phyloP scores from a whole-genome alignment of 2,329 filamentous ascomycete genomes.

The Pseudofabraea citricarpa region DNA sequence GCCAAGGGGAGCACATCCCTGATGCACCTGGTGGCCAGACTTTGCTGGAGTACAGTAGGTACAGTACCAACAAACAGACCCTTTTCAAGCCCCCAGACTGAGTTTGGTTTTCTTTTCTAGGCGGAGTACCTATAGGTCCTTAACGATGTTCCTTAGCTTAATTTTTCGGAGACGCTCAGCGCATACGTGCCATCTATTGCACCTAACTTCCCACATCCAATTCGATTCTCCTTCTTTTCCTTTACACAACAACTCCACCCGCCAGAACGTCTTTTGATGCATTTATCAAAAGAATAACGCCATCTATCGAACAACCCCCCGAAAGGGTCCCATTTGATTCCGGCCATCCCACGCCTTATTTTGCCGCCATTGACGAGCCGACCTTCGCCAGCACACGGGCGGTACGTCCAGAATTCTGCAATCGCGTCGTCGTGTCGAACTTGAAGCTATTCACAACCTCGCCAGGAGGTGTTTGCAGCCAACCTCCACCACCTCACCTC shows the following conservation, averaged over 20 bases:
- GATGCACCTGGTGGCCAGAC: too few relatives aligned
- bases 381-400: conserved; percentile 4
- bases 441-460: conserved; percentile 26
- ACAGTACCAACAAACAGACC: too few relatives aligned
- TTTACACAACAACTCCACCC: conserved; percentile 15
- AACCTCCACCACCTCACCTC: too few relatives aligned
- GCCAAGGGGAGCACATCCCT: not conserved
- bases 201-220: conserved; percentile 1
- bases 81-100: too few relatives aligned
- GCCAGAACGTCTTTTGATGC: conserved; percentile 20
- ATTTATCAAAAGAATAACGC: conserved; percentile 16
- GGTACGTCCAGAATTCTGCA: conserved; percentile 3
- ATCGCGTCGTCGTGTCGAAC: conserved; percentile 14
- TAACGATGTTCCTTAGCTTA: too few relatives aligned
- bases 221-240: conserved; percentile 5
- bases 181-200: not conserved
- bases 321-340: conserved; percentile 10
- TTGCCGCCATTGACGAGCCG: not conserved
- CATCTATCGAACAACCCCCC: conserved; percentile 15
- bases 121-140: too few relatives aligned
- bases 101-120: too few relatives aligned
- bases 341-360: conserved; percentile 5
- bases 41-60: too few relatives aligned
- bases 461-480: conserved; percentile 9
- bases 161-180: conserved; percentile 5